phyloP scores from a whole-genome alignment of 441 rosid species.

The Populus trichocarpa region DNA sequence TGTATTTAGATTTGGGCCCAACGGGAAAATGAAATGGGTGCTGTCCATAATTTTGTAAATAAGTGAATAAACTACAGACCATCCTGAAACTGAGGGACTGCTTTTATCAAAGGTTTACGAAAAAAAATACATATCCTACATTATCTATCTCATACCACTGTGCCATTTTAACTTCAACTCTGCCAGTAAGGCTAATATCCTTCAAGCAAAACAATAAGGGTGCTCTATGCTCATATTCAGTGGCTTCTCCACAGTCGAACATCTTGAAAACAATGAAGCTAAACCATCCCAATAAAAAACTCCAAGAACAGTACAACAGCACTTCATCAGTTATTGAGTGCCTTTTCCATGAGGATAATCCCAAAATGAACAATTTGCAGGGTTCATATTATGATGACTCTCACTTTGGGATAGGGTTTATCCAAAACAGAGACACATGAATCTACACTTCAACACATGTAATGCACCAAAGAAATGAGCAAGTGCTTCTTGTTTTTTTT shows the following conservation, averaged over 20 bases:
- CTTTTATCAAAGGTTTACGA: background rate
- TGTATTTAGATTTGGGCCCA: too few relatives aligned
- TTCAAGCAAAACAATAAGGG: background rate
- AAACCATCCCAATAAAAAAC: background rate
- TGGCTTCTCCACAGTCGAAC: background rate
- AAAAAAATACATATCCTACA: background rate
- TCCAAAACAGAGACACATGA: background rate
- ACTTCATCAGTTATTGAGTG: constrained; percentile 2
- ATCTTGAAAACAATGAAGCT: background rate
- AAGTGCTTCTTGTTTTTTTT: background rate
- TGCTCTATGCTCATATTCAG: background rate
- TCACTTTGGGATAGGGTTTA: background rate
- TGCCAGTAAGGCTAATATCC: background rate
- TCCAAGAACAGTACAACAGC: background rate
- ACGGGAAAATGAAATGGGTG: background rate
- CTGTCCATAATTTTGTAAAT: background rate
- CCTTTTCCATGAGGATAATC: background rate
- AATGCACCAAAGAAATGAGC: background rate
- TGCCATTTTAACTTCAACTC: background rate
- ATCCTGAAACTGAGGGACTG: background rate
- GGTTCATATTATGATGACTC: background rate
- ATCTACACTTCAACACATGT: background rate
- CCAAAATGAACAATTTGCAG: background rate
- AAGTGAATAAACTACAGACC: background rate
- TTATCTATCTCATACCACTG: background rate